These are phyloP conservation scores for Thelonectria blattea DNA, from an alignment of 2,329 filamentous ascomycete species.

Conservation along the genomic window DNA sequence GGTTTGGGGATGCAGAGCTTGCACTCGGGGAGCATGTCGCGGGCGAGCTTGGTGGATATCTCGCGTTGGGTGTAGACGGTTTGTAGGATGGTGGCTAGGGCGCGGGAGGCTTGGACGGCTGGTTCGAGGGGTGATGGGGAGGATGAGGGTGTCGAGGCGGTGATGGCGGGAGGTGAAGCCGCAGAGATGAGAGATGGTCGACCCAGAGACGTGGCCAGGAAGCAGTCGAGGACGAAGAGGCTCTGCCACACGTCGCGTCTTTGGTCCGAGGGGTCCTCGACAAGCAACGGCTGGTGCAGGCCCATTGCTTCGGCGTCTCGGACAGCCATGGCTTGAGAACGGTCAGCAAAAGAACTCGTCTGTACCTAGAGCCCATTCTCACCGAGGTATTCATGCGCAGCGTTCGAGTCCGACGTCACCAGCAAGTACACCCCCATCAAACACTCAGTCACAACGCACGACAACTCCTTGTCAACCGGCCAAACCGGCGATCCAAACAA, in stretches of 20 bases:
- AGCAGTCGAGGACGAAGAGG: constrained; percentile 68
- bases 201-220: constrained; percentile 67
- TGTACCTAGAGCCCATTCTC: constrained; percentile 28
- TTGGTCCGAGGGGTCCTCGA: constrained; percentile 48
- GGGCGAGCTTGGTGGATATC: constrained; percentile 62
- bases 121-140: constrained; percentile 52
- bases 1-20: constrained; percentile 53
- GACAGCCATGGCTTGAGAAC: constrained; percentile 62
- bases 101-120: constrained; percentile 61
- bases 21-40: constrained; percentile 56
- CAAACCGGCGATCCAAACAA: constrained; percentile 48
- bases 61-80: constrained; percentile 65
- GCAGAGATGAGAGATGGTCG: constrained; percentile 67
- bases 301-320: constrained; percentile 67
- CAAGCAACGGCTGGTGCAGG: constrained; percentile 60
- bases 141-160: constrained; percentile 40
- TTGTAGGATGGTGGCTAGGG: constrained; percentile 64
- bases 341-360: constrained; percentile 9
- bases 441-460: constrained; percentile 67
- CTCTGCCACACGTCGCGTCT: constrained; percentile 68
- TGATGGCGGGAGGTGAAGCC: constrained; percentile 61
- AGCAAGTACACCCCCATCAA: constrained; percentile 71
- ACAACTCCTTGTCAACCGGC: constrained; percentile 65
- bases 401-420: constrained; percentile 65
- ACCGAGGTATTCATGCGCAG: constrained; percentile 68